Conservation (phyloP, 176 grass and related monocot species). For the Aegilops speltoides region DNA sequence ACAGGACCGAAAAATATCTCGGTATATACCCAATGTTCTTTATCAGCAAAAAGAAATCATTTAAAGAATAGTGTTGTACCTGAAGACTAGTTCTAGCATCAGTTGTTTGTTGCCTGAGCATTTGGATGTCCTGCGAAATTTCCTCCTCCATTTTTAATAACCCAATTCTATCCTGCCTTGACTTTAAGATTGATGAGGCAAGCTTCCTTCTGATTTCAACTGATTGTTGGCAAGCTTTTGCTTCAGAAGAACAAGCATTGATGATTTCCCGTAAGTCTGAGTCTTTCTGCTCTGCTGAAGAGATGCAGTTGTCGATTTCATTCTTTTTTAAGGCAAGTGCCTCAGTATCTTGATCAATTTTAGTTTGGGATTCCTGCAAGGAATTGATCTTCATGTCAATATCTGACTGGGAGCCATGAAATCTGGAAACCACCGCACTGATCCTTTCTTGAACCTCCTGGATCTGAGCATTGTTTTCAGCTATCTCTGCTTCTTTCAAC, state of each 20-base stretch:
- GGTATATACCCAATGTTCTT: neutral
- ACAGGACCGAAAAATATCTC: neutral
- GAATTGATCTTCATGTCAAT: slow-evolving; percentile 65
- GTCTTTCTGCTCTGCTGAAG: slow-evolving; percentile 58
- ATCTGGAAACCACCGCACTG: slow-evolving; percentile 51
- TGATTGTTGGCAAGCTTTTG: slow-evolving; percentile 58
- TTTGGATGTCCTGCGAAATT: slow-evolving; percentile 75
- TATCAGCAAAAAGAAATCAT: slow-evolving; percentile 4
- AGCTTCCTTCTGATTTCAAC: slow-evolving; percentile 60
- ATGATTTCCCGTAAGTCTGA: slow-evolving; percentile 55
- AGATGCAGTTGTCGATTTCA: slow-evolving; percentile 61
- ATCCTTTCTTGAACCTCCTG: slow-evolving; percentile 80
- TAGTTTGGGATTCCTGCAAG: slow-evolving; percentile 50
- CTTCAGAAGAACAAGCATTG: slow-evolving; percentile 64
- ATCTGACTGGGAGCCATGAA: slow-evolving; percentile 64
- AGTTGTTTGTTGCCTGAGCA: slow-evolving; percentile 74
- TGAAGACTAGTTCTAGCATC: slow-evolving; percentile 86
- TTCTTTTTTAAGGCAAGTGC: slow-evolving; percentile 56
- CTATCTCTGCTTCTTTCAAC: slow-evolving; percentile 87
- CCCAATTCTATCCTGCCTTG: slow-evolving; percentile 66
- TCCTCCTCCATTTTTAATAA: slow-evolving; percentile 80
- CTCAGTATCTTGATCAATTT: slow-evolving; percentile 65
- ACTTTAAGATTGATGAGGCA: slow-evolving; percentile 74
- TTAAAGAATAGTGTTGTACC: slow-evolving; percentile 41
- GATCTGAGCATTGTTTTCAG: slow-evolving; percentile 77